These are phyloP conservation scores for Calonectria hawksworthii DNA, from an alignment of 2,329 filamentous ascomycete species.

Conservation along the genomic window DNA sequence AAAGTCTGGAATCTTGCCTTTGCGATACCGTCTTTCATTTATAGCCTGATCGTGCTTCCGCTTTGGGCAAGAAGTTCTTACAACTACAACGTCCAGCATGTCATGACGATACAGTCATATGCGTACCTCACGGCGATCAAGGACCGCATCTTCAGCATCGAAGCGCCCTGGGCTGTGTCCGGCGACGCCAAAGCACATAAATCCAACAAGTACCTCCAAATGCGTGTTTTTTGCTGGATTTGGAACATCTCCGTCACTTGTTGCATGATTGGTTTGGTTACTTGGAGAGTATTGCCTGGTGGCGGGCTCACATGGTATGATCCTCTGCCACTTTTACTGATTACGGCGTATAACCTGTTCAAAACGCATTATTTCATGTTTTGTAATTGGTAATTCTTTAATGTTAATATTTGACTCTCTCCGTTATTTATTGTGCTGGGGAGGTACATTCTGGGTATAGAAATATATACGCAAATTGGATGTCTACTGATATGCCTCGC, in stretches of 20 bases:
- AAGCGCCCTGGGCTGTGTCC: background rate
- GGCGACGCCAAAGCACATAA: conserved; percentile 2
- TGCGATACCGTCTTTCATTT: background rate
- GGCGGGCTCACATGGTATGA: background rate
- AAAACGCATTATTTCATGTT: conserved; percentile 5
- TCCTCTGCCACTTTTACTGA: background rate
- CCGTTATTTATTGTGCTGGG: background rate
- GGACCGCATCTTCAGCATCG: background rate
- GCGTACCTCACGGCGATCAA: background rate
- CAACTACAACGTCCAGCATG: background rate
- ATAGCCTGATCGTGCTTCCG: background rate
- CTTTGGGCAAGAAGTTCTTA: background rate
- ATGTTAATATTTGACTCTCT: background rate
- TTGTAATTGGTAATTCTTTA: background rate
- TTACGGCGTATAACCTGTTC: background rate
- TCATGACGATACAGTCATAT: background rate
- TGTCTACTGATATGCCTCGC: background rate
- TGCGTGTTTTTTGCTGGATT: background rate
- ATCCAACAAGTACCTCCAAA: background rate
- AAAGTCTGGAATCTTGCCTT: background rate
- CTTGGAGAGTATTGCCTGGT: background rate
- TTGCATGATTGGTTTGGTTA: background rate
- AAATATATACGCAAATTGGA: background rate
- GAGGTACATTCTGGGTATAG: background rate
- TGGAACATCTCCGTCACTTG: background rate